A percentile compares a stretch with the other conserved stretches of the same genome.
Conservation (phyloP, 2,329 filamentous ascomycete species). For the Alternaria postmessia region DNA sequence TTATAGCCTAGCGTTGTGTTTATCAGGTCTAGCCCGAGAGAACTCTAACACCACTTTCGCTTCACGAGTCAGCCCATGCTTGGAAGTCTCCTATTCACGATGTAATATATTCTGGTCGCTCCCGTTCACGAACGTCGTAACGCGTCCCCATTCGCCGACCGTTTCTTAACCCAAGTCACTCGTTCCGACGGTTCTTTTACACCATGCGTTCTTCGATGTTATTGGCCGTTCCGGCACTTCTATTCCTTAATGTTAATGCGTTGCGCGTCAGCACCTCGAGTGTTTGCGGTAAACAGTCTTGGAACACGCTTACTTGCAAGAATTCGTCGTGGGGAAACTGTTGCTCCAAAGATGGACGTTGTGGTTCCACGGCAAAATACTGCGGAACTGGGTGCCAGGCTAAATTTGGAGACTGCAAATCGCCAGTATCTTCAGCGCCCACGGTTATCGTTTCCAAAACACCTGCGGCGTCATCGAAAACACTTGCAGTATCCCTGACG, state of each 20-base stretch:
- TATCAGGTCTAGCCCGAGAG: conserved; percentile 1
- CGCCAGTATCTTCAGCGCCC: neutral
- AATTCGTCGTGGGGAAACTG: conserved; percentile 3
- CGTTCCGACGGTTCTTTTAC: neutral
- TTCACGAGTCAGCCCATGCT: conserved; percentile 6
- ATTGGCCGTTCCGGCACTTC: neutral
- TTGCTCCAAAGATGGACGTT: conserved; percentile 5
- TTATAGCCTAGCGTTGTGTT: neutral
- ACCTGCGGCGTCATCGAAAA: conserved; percentile 4
- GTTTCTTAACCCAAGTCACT: conserved; percentile 4
- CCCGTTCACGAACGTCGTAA: neutral
- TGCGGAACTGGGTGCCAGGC: conserved; percentile 38
- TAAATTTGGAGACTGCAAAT: conserved; percentile 18
- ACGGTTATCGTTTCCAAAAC: conserved; percentile 2
- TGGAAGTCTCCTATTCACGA: conserved; percentile 6
- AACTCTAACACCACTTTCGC: conserved; percentile 10
- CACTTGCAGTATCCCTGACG: conserved; percentile 3
- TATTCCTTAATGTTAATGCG: conserved; percentile 6
- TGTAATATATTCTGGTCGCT: conserved; percentile 4
- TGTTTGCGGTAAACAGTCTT: conserved; percentile 5
- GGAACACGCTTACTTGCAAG: conserved; percentile 11
- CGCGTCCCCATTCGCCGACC: neutral
- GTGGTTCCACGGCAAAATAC: neutral
- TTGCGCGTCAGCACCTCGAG: neutral
- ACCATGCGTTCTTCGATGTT: neutral